Conservation (phyloP, 2,329 filamentous ascomycete genomes). For the Sphaerulina musiva region DNA sequence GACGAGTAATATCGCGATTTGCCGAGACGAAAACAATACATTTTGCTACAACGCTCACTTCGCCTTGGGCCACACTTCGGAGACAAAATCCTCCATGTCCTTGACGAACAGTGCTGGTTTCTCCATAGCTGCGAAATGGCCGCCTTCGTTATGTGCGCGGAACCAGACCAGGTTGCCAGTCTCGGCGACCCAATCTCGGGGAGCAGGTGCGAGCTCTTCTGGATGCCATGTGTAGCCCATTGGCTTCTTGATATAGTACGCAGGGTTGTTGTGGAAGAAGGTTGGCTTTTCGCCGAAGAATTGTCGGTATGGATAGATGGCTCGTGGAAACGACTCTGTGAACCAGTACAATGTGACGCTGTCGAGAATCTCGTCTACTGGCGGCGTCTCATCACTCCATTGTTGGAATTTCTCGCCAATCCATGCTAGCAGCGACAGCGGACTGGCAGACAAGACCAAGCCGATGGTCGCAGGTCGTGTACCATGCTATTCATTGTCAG, state of each 20-base stretch:
- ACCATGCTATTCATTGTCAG: constrained; percentile 38
- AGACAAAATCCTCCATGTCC: constrained; percentile 32
- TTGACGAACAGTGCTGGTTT: constrained; percentile 27
- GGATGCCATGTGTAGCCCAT: constrained; percentile 43
- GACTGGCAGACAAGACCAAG: constrained; percentile 47
- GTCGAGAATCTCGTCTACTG: constrained; percentile 42
- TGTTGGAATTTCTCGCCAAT: constrained; percentile 52
- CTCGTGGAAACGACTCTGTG: constrained; percentile 36
- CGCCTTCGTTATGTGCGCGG: constrained; percentile 35
- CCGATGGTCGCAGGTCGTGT: constrained; percentile 52
- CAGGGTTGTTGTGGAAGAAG: constrained; percentile 23
- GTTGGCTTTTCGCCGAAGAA: constrained; percentile 24
- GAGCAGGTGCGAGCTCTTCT: constrained; percentile 37
- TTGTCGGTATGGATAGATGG: constrained; percentile 47
- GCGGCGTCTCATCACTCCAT: constrained; percentile 45
- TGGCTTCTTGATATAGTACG: constrained; percentile 35
- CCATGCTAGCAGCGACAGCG: constrained; percentile 52
- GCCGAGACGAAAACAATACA: neutral
- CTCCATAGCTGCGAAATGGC: constrained; percentile 37
- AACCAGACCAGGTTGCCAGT: constrained; percentile 38
- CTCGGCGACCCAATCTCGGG: constrained; percentile 35
- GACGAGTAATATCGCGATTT: neutral
- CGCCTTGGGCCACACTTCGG: constrained; percentile 25
- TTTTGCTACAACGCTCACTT: constrained; percentile 5
- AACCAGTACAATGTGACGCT: constrained; percentile 52